Evolutionary conservation across 768 basidiomycete genomes (phyloP), one percentile per base, ranked within the genome.

Genomic region (Mycena rosella): DNA sequence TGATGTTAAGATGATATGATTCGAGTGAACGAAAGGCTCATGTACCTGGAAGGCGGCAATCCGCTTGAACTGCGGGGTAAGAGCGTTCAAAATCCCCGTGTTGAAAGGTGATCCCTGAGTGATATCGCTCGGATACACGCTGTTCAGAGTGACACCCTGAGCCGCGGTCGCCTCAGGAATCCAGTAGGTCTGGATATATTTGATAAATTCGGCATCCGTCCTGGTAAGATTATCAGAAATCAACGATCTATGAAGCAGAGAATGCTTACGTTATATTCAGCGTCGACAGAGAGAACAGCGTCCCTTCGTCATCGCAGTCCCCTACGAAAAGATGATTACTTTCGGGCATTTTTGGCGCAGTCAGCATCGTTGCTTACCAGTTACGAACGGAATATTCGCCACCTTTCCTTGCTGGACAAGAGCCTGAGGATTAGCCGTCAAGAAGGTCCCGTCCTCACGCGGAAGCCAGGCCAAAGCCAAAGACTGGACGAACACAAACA

Each of bases 381-480:
- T 70, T 24, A 72, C 48, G 29, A 70, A 67, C 11, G 71, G 71
- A 0, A 72, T 30, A 2, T 70, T 57, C 8, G 71, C 60, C 10
- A 71, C 69, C 75, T 78, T 68, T 89, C 90, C 77, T 47, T 68
- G 55, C 42, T 68, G 67, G 72, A 15, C 87, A 75, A 48, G 87
- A 83, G 0, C 79, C 84, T 63, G 88, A 83, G 76, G 89, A 86
- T 2, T 83, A 77, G 36, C 76, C 74, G 38, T 36, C 20, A 68
- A 26, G 30, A 68, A 68, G 0, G 48, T 40, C 0, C 67, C 67
- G 7, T 68, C 67, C 1, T 32, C 60, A 3, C 67, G 67, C 17
- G 67, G 67, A 14, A 82, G 70, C 84, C 84, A 90, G 0, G 86
- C 80, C 40, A 86, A 75, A 34, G 74, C 76, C 52, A 86, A 73